phyloP scores from a whole-genome alignment of 371 early-diverging fungal genomes.

The Mucor indicus region DNA sequence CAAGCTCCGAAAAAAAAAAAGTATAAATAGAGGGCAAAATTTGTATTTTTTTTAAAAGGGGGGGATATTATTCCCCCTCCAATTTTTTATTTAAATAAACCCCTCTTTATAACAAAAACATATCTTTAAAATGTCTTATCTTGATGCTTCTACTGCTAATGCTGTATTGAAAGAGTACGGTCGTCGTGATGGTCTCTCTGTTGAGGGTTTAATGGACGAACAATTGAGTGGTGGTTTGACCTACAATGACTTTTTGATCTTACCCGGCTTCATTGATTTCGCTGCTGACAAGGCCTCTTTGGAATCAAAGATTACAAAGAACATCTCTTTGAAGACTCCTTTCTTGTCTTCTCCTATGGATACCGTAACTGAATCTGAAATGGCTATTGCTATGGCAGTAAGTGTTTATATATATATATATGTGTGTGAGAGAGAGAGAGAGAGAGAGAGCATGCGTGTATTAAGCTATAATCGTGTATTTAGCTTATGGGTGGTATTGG shows the following conservation, averaged over 20 bases:
- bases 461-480: no score
- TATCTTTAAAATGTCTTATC: constrained; percentile 12
- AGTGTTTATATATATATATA: constrained; percentile 21
- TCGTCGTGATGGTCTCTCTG: constrained; percentile 76
- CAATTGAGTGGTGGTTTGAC: constrained; percentile 83
- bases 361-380: constrained; percentile 94
- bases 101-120: neutral
- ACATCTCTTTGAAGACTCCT: constrained; percentile 87
- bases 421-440: no score
- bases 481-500: constrained; percentile 92
- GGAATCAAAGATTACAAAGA: constrained; percentile 80
- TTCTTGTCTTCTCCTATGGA: constrained; percentile 96
- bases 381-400: constrained; percentile 96
- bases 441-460: no score
- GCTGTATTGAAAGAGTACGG: constrained; percentile 24
- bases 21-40: no score
- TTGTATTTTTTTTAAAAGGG: constrained; percentile 7
- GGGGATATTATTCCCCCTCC: constrained; percentile 12
- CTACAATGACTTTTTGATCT: constrained; percentile 95
- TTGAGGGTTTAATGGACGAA: constrained; percentile 70
- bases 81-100: constrained; percentile 7
- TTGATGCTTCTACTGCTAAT: constrained; percentile 16
- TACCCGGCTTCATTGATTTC: constrained; percentile 95
- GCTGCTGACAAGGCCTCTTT: constrained; percentile 73
- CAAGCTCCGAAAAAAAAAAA: no score